Base-by-base conservation (phyloP, 129 eudicot species). In the Escallonia rubra region DNA sequence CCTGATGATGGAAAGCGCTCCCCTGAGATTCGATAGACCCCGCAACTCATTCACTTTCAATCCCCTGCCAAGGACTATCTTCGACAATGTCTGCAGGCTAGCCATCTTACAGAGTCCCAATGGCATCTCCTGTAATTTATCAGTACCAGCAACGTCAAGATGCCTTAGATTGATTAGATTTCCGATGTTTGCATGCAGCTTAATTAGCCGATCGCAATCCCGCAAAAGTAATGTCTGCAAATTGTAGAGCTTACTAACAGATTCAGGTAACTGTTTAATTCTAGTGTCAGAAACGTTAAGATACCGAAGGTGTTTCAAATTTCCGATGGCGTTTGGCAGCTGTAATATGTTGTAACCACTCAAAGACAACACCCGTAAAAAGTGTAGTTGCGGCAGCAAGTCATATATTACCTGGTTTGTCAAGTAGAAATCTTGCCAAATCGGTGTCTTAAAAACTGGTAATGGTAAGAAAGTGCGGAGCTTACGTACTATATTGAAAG, bases 381-480 rank as follows among this genome's bases (percentile, higher is more conserved):
- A 44, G n/a, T 65, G 63, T 61, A 72, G 11, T 7, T 48, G 10
- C 0, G 46, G 71, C 45, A 78, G 57, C n/a, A 78, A 53, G 41
- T 78, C 66, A 23, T 23, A 53, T 5, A 66, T 6, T 50, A 76
- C 52, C 41, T 67, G 63, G 49, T 72, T 66, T 3, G 82, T 64
- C 11, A 77, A 44, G 63, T 46, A 72, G 58, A 57, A 77, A 2
- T 3, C 8, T 0, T n/a, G 49, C 10, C 42, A 57, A 34, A 23
- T 23, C 1, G 34, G 48, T 59, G 34, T 23, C 34, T 14, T 72
- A 55, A 12, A 68, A 40, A 64, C 68, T 40, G 69, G 69, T 44
- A 73, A 8, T 8, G 86, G 69, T 46, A 86, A 47, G 61, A 82
- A 74, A 1, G 86, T 82, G 13, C 86, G 61, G 71, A 86, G 43